Evolutionary conservation across 1,139 yeast species (phyloP).

Genomic region (Trichomonascaceae sp.): DNA sequence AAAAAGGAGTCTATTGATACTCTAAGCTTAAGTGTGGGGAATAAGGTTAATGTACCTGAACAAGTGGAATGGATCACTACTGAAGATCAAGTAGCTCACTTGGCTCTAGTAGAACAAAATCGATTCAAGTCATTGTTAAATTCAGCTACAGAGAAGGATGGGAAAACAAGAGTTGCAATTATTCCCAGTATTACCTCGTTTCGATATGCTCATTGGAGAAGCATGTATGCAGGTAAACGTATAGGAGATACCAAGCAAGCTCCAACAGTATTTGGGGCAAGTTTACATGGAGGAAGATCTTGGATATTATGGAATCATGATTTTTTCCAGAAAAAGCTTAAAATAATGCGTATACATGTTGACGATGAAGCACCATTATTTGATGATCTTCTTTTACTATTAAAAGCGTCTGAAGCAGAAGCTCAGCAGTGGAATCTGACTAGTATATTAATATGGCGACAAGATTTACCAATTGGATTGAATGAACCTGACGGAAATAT

Average conservation of each 20-base stretch:
- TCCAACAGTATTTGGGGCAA: constrained; percentile 33
- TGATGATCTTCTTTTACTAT: constrained; percentile 15
- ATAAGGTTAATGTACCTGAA: background rate
- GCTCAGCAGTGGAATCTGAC: constrained; percentile 23
- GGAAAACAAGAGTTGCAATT: constrained; percentile 30
- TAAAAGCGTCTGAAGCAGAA: constrained; percentile 25
- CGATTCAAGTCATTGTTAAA: constrained; percentile 25
- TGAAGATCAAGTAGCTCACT: constrained; percentile 27
- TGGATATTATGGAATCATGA: constrained; percentile 46
- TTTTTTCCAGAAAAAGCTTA: constrained; percentile 36
- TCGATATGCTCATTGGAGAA: constrained; percentile 42
- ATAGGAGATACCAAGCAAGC: constrained; percentile 12
- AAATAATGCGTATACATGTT: constrained; percentile 28
- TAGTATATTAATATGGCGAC: constrained; percentile 23
- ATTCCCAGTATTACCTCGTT: constrained; percentile 36
- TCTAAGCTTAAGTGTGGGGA: constrained; percentile 18
- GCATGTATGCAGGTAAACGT: constrained; percentile 32
- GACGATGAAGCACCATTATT: constrained; percentile 13
- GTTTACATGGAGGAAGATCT: constrained; percentile 21
- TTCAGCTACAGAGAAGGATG: constrained; percentile 28
- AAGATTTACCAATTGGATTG: constrained; percentile 24
- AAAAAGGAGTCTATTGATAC: constrained; percentile 29
- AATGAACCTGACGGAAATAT: constrained; percentile 11
- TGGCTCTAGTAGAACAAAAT: constrained; percentile 31
- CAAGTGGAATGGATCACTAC: background rate